Evolutionary conservation across 108 stramenopile genomes (phyloP).

Genomic region (Pseudonitzschia delicatissima): DNA sequence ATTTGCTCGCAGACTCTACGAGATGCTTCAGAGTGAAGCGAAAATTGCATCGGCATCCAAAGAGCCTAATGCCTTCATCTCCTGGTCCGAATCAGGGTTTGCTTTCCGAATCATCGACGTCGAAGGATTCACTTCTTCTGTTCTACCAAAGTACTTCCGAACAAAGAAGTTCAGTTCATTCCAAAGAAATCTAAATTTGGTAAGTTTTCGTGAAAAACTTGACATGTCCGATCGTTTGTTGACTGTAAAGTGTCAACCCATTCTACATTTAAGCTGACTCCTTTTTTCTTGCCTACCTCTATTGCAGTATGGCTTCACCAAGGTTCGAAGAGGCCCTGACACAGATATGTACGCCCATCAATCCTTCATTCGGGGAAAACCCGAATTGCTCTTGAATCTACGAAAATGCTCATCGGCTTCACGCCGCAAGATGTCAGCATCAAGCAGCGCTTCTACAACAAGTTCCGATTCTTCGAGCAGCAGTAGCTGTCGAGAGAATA

Average conservation of each 20-base stretch:
- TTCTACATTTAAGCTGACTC: background rate
- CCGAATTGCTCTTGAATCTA: conserved; percentile 54
- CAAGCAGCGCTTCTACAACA: background rate
- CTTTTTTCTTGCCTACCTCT: conserved; percentile 1
- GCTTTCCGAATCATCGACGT: conserved; percentile 80
- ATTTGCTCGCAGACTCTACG: conserved; percentile 75
- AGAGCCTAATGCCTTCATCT: conserved; percentile 33
- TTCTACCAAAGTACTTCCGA: conserved; percentile 87
- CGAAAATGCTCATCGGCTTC: conserved; percentile 45
- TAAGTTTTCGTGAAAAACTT: no score
- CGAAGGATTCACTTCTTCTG: conserved; percentile 53
- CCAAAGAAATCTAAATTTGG: conserved; percentile 90
- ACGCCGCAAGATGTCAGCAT: conserved; percentile 9
- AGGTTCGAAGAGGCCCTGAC: conserved; percentile 74
- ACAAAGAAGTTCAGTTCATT: conserved; percentile 90
- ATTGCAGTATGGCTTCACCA: conserved; percentile 79
- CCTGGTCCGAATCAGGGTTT: conserved; percentile 75
- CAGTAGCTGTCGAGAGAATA: background rate
- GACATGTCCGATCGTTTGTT: no score
- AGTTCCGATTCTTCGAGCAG: conserved; percentile 8
- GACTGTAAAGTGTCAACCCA: background rate
- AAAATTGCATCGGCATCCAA: conserved; percentile 18
- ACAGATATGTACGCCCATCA: conserved; percentile 76
- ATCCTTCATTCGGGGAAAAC: conserved; percentile 52
- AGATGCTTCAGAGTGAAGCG: conserved; percentile 74